Base-by-base conservation (phyloP, 2,329 filamentous ascomycete genomes). In the Colletotrichum orbiculare region DNA sequence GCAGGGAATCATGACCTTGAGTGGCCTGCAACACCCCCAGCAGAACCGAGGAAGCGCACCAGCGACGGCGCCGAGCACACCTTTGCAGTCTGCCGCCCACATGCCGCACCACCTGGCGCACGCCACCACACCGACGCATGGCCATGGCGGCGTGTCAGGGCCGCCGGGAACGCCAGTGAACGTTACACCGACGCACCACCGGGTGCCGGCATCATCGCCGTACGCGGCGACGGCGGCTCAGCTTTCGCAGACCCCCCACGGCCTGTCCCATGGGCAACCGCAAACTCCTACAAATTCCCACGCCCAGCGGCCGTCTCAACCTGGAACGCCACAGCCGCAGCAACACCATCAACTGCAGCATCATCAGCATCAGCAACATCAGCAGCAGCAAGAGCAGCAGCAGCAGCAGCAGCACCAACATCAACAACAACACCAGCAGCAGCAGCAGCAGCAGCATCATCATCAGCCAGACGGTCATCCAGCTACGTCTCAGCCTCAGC, bases 1-100 rank as follows among this genome's bases (percentile, higher is more conserved):
- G n/a, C 83, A 88, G 68, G 85, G 85, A n/a, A 85, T 88, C 60
- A 82, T 88, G 78, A 80, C 83, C 2, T 71, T 89, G 48, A 79
- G 82, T 41, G 84, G 85, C 0, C 69, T 87, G 50, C 83, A 87
- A 58, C 39, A 69, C 70, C 59, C 53, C 10, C 63, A 62, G 42
- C 63, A 62, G 33, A 64, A 53, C 17, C 60, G 63, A 5, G 35
- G 59, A 17, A 66, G 60, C 35, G 63, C 45, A 47, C 63, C 63
- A 9, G 52, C 63, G 34, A 54, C 63, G 9, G 54, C 53, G 11
- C 52, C 63, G 13, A 64, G 62, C 33, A 58, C 63, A 2, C 57
- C 58, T 12, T 61, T 37, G 13, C 62, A 61, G 11, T 61, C 62
- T 33, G 57, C 62, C 3, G 62, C 62, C 38, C 62, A 65, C 38